Evolutionary conservation across 2,329 filamentous ascomycete genomes (phyloP), one percentile per base, ranked within the genome.

Genomic region (Hypoxylon sp.): DNA sequence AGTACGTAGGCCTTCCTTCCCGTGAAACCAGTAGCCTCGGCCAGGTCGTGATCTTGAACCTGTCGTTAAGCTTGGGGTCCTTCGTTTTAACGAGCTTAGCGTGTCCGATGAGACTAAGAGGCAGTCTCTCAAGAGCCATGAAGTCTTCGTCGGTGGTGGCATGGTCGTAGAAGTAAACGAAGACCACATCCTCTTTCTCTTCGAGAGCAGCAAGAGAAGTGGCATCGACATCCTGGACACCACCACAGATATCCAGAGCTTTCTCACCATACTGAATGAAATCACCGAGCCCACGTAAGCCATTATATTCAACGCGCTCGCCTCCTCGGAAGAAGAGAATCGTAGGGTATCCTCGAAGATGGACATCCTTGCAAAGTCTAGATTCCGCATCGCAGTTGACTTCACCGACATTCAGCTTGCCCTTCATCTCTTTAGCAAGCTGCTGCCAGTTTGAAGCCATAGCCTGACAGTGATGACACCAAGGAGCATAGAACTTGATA

Each of bases 401-500:
- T 71, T 97, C 92, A 52, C 93, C 94, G 65, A 99, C 80, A 67
- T 97, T 97, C 51, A 99, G 83, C 59, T 84, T 86, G 31, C 88
- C 89, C 71, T 91, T 84, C 90, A 97, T 94, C 67, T 93, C 90
- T 69, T 92, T 91, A 32, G 89, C 89, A 73, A 99, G 84, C 65
- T 93, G 89, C 55, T 85, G 78, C 94, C 94, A 99, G 59, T 86
- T 91, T 2, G 94, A 89, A 25, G 89, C 90, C 80, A 99, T 85
- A 26, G 90, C 90, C 73, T 96, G 90, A 72, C 95, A 99, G 73
- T 99, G 94, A 62, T 87, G 85, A 71, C 94, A 99, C 94, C 93
- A 97, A 4, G 94, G 95, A 12, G 91, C 92, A 70, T 97, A 97
- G 70, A 99, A 97, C 73, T 99, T 99, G 78, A 99, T 86, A 68